Evolutionary conservation across 2,329 filamentous ascomycete species (phyloP), one percentile per base, ranked within the genome.

Genomic region (Emericellopsis cladophorae): DNA sequence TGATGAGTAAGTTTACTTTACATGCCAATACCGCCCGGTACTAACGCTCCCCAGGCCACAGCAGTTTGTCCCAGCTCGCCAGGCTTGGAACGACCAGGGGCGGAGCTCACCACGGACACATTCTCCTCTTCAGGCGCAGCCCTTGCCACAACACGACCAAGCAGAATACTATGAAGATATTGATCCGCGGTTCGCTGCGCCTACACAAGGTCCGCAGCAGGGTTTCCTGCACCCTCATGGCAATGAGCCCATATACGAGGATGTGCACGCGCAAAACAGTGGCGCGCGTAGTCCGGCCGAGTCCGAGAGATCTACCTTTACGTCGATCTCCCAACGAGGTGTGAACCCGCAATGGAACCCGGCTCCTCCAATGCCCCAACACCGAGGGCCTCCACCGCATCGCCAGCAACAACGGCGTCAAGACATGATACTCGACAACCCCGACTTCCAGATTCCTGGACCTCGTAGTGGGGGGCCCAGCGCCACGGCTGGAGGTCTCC

Each of bases 121-220:
- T n/a, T 68, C 70, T 9, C 67, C 54, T 31, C 33, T 36, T 12
- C n/a, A 41, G 12, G 40, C n/a, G 7, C 40, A 24, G 14, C n/a
- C 14, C 31, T 60, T 14, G 51, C 52, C 33, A 55, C 50, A 49
- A 7, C 55, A 49, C 16, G 46, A 50, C 45, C 57, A 48, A 38
- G 64, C 53, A 50, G 63, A 73, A 46, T 96, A 96, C 62, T 94
- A 93, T 55, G 92, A 96, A 68, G 90, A 96, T 57, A 78, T 95
- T 11, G 88, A 95, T 49, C 88, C 90, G 36, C 84, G 80, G 42
- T 96, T 95, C 54, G 83, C 79, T 29, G 72, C 46, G 39, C 58
- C 60, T 34, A 44, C 48, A 40, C 49, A 45, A 45, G 56, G 45
- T 42, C 51, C 37, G 44, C 56, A 41, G 45, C 49, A 51, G 10